These are phyloP conservation scores for Podospora pseudopauciseta DNA, from an alignment of 495 filamentous ascomycete genomes.

Conservation along the genomic window DNA sequence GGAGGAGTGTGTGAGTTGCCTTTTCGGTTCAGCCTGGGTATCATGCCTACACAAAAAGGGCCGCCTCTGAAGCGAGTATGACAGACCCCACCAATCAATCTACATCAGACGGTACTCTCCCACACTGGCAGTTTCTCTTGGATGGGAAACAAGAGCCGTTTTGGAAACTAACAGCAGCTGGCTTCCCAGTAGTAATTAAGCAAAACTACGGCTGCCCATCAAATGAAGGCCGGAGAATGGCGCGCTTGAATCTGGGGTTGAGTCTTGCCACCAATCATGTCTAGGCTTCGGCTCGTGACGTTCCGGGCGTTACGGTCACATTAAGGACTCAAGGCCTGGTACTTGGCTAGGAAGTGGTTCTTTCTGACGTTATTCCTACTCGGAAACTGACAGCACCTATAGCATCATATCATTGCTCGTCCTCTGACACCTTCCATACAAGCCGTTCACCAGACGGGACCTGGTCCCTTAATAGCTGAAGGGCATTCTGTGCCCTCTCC, in stretches of 20 bases:
- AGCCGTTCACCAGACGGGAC: constrained; percentile 49
- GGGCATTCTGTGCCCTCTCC: constrained; percentile 47
- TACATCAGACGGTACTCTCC: constrained; percentile 15
- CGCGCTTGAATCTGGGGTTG: constrained; percentile 1
- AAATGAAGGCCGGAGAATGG: constrained; percentile 8
- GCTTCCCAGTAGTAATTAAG: not conserved
- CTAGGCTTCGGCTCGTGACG: constrained; percentile 7
- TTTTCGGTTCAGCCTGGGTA: not conserved
- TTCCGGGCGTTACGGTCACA: constrained; percentile 4
- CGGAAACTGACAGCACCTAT: not conserved
- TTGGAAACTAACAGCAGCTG: not conserved
- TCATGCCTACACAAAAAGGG: constrained; percentile 2
- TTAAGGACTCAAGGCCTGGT: not conserved
- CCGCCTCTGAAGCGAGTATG: not conserved
- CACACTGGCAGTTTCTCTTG: constrained; percentile 13
- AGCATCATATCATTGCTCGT: constrained; percentile 11
- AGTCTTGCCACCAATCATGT: constrained; percentile 19
- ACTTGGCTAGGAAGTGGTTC: not conserved
- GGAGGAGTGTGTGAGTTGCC: constrained; percentile 8
- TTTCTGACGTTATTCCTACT: not conserved
- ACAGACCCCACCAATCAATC: constrained; percentile 20
- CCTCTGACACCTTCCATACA: constrained; percentile 43
- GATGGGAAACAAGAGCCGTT: not conserved
- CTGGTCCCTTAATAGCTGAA: constrained; percentile 39
- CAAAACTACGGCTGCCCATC: constrained; percentile 2